phyloP scores from a whole-genome alignment of 2,329 filamentous ascomycete species.

The Dactylellina drechsleri region DNA sequence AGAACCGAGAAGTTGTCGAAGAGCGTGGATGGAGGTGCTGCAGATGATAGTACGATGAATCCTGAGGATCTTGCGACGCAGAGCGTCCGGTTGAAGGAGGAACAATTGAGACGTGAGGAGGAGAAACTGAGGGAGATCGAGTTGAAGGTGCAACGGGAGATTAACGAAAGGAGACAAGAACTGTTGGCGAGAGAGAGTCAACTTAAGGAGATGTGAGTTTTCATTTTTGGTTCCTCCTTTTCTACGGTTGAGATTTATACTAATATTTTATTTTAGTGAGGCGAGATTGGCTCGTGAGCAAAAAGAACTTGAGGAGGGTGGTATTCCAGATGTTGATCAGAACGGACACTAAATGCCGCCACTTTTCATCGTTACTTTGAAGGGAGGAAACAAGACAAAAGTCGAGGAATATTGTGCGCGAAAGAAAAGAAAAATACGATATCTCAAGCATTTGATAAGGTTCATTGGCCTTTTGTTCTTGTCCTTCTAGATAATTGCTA shows the following conservation, averaged over 20 bases:
- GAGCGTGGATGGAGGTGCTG: constrained; percentile 91
- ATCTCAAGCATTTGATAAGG: too few species aligned
- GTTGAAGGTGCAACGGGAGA: constrained; percentile 98
- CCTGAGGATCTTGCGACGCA: constrained; percentile 96
- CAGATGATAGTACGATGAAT: constrained; percentile 92
- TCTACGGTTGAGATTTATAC: constrained; percentile 19
- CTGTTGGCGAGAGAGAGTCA: constrained; percentile 96
- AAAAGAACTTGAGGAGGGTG: constrained; percentile 50
- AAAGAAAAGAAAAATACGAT: too few species aligned
- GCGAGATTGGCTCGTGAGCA: constrained; percentile 59
- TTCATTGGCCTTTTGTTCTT: too few species aligned
- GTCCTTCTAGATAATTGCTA: too few species aligned
- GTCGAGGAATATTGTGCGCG: too few species aligned
- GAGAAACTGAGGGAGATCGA: constrained; percentile 99
- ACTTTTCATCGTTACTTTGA: too few species aligned
- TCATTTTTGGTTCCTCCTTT: background rate
- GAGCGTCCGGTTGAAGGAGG: constrained; percentile 98
- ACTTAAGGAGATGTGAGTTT: constrained; percentile 83
- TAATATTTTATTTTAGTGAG: constrained; percentile 55
- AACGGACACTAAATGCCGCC: constrained; percentile 37
- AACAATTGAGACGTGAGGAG: constrained; percentile 97
- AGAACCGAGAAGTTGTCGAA: constrained; percentile 99
- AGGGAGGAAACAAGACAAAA: too few species aligned
- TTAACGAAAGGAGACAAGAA: constrained; percentile 99
- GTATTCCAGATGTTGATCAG: constrained; percentile 41